phyloP scores from a whole-genome alignment of 176 grass and related monocot genomes.

The Puya raimondii region DNA sequence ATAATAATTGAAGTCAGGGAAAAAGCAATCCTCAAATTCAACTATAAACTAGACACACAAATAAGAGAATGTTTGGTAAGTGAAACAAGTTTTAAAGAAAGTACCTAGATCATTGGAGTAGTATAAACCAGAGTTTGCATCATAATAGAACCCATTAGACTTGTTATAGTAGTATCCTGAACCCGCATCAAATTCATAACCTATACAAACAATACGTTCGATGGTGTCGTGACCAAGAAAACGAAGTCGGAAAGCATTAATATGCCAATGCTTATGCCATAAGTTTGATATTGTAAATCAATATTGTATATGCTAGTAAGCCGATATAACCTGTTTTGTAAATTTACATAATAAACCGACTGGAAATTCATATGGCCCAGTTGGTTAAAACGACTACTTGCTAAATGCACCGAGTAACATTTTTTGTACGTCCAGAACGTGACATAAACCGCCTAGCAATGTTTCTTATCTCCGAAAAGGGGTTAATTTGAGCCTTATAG shows the following conservation, averaged over 20 bases:
- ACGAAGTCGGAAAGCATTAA: neutral
- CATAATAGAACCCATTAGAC: conserved; percentile 57
- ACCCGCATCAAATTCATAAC: conserved; percentile 52
- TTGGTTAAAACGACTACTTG: neutral
- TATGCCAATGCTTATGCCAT: neutral
- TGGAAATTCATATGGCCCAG: neutral
- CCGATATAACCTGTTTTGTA: neutral
- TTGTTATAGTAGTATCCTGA: conserved; percentile 72
- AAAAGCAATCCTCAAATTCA: neutral
- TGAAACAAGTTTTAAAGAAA: conserved; percentile 2
- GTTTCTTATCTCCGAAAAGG: neutral
- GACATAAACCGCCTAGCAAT: neutral
- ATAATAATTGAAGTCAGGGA: conserved; percentile 7
- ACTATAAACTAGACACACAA: neutral
- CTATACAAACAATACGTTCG: conserved; percentile 28
- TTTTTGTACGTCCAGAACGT: neutral
- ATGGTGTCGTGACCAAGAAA: neutral
- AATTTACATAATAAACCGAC: neutral
- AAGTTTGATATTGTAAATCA: neutral
- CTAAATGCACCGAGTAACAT: neutral
- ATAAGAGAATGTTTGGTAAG: neutral
- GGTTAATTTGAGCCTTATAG: neutral
- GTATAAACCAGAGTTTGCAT: conserved; percentile 68
- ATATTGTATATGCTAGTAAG: neutral
- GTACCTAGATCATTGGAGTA: conserved; percentile 72